Conservation (phyloP, 208 protist genomes). For the Naegleria fowleri region DNA sequence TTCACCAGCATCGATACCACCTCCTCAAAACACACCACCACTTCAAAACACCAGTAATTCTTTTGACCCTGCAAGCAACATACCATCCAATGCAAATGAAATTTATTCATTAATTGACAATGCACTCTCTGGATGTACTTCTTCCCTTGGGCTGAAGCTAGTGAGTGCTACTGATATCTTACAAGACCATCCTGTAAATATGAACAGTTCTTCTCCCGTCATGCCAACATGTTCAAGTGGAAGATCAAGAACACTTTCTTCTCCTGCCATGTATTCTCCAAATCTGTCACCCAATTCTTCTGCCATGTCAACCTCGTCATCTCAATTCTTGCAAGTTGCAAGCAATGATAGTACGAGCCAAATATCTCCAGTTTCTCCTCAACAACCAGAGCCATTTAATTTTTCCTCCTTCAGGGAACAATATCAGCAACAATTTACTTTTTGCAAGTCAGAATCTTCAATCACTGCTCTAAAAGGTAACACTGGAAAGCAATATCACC, state of each 20-base stretch:
- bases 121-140: background rate
- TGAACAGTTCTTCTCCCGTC: no score
- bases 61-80: no score
- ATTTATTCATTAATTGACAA: background rate
- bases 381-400: background rate
- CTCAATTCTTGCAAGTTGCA: no score
- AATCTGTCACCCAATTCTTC: no score
- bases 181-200: background rate
- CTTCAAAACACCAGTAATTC: background rate
- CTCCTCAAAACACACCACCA: background rate
- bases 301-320: background rate
- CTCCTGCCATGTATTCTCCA: background rate
- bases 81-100: background rate
- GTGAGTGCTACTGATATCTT: background rate
- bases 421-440: background rate
- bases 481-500: background rate
- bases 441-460: no score
- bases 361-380: background rate
- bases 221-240: background rate
- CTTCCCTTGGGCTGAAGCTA: background rate
- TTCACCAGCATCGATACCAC: background rate
- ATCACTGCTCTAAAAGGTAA: no score
- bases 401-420: background rate
- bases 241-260: background rate
- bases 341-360: background rate